phyloP scores from a whole-genome alignment of 306 rosid genomes.

The Rubus idaeus region DNA sequence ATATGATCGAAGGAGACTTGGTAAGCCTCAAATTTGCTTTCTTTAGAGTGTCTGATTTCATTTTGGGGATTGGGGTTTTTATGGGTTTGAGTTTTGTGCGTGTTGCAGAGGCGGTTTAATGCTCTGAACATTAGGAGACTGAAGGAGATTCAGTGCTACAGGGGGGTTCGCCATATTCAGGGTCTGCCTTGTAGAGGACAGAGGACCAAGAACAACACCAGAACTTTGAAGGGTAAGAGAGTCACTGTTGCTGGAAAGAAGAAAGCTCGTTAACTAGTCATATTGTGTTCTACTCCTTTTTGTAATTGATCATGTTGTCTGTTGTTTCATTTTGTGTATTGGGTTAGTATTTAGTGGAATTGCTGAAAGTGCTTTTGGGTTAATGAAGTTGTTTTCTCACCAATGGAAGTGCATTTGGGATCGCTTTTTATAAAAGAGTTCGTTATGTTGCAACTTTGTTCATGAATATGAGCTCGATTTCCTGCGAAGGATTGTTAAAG shows the following conservation, averaged over 20 bases:
- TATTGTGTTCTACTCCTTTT: background rate
- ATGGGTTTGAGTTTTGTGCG: background rate
- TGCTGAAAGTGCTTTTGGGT: background rate
- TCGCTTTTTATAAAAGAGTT: background rate
- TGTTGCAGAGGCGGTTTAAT: conserved; percentile 75
- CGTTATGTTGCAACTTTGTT: background rate
- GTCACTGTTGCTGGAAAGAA: conserved; percentile 89
- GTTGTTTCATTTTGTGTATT: background rate
- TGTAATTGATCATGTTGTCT: conserved; percentile 1
- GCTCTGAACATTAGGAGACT: conserved; percentile 82
- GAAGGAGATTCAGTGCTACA: conserved; percentile 89
- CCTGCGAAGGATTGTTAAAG: background rate
- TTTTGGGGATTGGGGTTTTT: background rate
- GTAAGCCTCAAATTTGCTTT: conserved; percentile 29
- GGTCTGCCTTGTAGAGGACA: conserved; percentile 97
- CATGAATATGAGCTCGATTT: background rate
- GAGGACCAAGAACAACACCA: conserved; percentile 85
- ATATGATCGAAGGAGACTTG: conserved; percentile 90
- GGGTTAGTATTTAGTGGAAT: background rate
- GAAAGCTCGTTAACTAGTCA: conserved; percentile 40
- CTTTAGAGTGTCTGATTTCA: background rate
- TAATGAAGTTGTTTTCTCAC: background rate
- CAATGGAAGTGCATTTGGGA: background rate
- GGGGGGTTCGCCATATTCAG: conserved; percentile 87
- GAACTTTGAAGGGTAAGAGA: conserved; percentile 93